Percentiles rank a stretch among this genome's conserved stretches.
These are phyloP conservation scores for Gossypium davidsonii DNA, from an alignment of 441 rosid genomes.

Conservation along the genomic window DNA sequence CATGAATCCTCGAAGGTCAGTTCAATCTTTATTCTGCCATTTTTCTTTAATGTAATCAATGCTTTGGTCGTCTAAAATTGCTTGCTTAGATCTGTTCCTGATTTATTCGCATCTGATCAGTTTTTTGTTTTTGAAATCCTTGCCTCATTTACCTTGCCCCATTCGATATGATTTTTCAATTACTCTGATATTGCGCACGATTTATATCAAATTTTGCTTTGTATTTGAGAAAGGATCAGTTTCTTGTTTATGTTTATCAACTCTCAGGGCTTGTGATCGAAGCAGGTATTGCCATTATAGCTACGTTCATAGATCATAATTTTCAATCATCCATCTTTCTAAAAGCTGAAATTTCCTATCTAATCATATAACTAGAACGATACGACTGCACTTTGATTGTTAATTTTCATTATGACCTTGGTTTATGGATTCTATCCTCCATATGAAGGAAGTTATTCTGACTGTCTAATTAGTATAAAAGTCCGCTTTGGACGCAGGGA, in stretches of 20 bases:
- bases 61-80: background rate
- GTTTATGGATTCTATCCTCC: background rate
- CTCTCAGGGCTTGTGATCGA: background rate
- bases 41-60: background rate
- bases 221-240: background rate
- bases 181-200: background rate
- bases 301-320: background rate
- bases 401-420: background rate
- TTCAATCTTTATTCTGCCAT: constrained; percentile 3
- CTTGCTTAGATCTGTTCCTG: background rate
- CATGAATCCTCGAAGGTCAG: constrained; percentile 65
- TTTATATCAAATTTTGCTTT: background rate
- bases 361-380: background rate
- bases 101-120: background rate
- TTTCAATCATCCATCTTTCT: background rate
- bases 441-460: constrained; percentile 1
- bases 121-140: background rate
- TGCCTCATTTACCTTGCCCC: background rate
- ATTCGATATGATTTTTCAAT: background rate
- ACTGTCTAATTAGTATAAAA: background rate
- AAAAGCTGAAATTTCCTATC: background rate
- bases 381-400: background rate
- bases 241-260: background rate
- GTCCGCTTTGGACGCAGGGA: constrained; percentile 44
- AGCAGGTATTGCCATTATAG: background rate